phyloP scores from a whole-genome alignment of 2,329 filamentous ascomycete genomes.

The Fusarium liriodendri region DNA sequence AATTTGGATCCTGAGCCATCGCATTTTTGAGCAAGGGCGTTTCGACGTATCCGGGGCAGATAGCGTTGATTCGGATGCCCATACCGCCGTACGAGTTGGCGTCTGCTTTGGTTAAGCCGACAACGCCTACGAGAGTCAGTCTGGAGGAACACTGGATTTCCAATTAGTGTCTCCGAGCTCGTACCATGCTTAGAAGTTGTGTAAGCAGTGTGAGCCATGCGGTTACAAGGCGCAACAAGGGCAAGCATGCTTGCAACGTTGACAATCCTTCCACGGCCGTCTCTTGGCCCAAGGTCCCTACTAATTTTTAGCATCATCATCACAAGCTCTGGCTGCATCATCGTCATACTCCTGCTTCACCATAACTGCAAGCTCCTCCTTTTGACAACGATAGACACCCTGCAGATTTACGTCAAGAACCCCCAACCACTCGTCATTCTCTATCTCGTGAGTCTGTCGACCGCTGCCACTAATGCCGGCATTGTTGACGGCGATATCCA shows the following conservation, averaged over 20 bases:
- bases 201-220: constrained; percentile 59
- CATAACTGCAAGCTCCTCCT: constrained; percentile 64
- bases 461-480: constrained; percentile 61
- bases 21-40: constrained; percentile 52
- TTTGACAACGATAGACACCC: constrained; percentile 68
- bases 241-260: constrained; percentile 66
- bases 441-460: constrained; percentile 57
- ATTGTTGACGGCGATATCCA: constrained; percentile 68
- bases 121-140: constrained; percentile 45
- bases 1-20: constrained; percentile 39
- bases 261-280: constrained; percentile 63
- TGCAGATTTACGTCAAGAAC: constrained; percentile 65
- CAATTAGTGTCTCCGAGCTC: neutral
- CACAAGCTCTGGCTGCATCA: neutral
- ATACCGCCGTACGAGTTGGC: constrained; percentile 62
- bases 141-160: neutral
- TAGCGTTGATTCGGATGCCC: constrained; percentile 69
- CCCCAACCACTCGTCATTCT: constrained; percentile 60
- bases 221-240: constrained; percentile 52
- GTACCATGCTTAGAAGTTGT: constrained; percentile 62
- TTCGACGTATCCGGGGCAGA: constrained; percentile 65
- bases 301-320: neutral
- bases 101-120: constrained; percentile 66
- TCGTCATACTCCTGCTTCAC: constrained; percentile 57
- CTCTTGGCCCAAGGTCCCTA: constrained; percentile 50